These are phyloP conservation scores for Pseudomonodictys pantanalensis DNA, from an alignment of 495 filamentous ascomycete genomes.

Conservation along the genomic window DNA sequence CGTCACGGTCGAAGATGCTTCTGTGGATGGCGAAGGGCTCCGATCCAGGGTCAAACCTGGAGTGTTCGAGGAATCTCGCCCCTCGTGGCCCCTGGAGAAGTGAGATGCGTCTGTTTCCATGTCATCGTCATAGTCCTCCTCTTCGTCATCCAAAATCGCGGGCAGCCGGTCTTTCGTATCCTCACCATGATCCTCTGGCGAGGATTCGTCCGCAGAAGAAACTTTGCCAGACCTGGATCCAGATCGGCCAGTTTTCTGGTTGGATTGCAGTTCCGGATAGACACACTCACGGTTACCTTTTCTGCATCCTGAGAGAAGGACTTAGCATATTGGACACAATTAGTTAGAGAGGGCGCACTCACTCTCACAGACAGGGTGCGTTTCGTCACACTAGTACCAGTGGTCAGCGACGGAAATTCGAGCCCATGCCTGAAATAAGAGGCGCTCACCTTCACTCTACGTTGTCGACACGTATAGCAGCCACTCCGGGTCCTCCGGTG, in stretches of 20 bases:
- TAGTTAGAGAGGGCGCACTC: slow-evolving; percentile 35
- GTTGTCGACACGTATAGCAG: slow-evolving; percentile 87
- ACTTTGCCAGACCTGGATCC: slow-evolving; percentile 43
- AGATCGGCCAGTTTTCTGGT: slow-evolving; percentile 44
- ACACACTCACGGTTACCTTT: slow-evolving; percentile 82
- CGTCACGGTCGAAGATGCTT: slow-evolving; percentile 27
- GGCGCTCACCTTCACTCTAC: slow-evolving; percentile 76
- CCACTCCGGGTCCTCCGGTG: slow-evolving; percentile 91
- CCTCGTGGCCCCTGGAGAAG: slow-evolving; percentile 32
- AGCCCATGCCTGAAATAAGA: slow-evolving; percentile 13
- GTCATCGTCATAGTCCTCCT: slow-evolving; percentile 60
- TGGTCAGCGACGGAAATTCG: neutral
- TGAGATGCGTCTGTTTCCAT: slow-evolving; percentile 37
- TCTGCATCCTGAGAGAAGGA: slow-evolving; percentile 59
- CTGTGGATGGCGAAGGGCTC: slow-evolving; percentile 39
- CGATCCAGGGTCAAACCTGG: slow-evolving; percentile 34
- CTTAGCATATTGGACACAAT: neutral
- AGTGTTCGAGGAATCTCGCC: slow-evolving; percentile 36
- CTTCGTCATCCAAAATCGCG: slow-evolving; percentile 67
- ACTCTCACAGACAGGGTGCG: slow-evolving; percentile 84
- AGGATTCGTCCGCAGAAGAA: slow-evolving; percentile 45
- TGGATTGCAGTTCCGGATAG: slow-evolving; percentile 67
- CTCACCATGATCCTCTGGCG: slow-evolving; percentile 54
- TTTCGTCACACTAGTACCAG: slow-evolving; percentile 72
- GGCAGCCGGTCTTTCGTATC: slow-evolving; percentile 54